Evolutionary conservation across 2,329 filamentous ascomycete genomes (phyloP), one percentile per base, ranked within the genome.

Genomic region (Aspergillus eucalypticola): DNA sequence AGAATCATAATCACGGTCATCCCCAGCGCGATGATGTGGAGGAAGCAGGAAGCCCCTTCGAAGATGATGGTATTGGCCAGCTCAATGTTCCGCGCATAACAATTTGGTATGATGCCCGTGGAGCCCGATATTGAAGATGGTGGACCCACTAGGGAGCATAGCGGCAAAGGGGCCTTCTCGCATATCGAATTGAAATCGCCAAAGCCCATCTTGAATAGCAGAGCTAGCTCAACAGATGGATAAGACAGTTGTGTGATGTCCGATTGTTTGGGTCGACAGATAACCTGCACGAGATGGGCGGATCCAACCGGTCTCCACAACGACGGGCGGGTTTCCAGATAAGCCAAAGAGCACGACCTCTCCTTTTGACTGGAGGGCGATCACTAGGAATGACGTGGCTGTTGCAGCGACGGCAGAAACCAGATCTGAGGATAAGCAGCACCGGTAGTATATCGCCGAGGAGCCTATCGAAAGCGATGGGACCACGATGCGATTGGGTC

Each of bases 1-100:
- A 99, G 83, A 63, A 99, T 92, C 95, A 99, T 99, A 71, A 96
- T 89, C 8, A 94, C 90, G 3, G 92, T 96, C 94, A 99, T 97
- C 69, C 88, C 82, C 61, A 99, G 82, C 13, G 94, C 91, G 59
- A 90, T 81, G 67, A 99, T 98, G 78, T 99, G 95, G 80, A 95
- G 91, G 73, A 94, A 92, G 63, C 91, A 91, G 21, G 92, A 88
- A 27, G 93, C 95, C 73, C 89, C 91, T 79, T 98, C 88, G 76
- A 99, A 99, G 73, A 99, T 99, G 80, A 98, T 94, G 42, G 95
- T 99, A 80, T 99, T 99, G 68, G 93, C 95, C 67, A 98, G 79
- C 78, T 97, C 93, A 76, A 99, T 94, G 71, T 95, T 96, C 61
- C 95, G 88, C 61, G 95, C 91, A 80, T 94, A 98, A 82, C 95